Base-by-base conservation (phyloP, 164 flowering plant genomes). In the Cinnamomum chago region DNA sequence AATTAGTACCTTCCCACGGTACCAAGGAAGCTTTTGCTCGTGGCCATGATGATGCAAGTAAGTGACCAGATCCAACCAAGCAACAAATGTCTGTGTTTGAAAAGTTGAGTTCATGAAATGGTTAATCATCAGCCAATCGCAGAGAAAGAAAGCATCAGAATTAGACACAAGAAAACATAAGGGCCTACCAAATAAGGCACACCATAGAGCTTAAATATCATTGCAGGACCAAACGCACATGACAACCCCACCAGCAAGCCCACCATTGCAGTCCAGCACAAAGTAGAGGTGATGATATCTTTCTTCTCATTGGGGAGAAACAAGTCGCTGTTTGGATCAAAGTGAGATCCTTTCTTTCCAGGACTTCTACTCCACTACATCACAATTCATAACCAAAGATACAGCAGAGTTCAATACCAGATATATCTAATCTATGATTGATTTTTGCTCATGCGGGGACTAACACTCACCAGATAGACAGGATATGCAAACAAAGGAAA, bases 261-360 rank as follows among this genome's bases (percentile, higher is more conserved):
- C 60, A 73, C 88, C 99, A 95, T 93, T 58, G 92, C 85, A 1
- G 84, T 64, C 98, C 99, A 95, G 73, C 95, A 89, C 0, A 80
- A 65, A 0, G 97, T 90, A 65, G 99, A 95, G 51, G 89, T 88
- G 58, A 92, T 82, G 62, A 93, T 85, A 77, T 89, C 93, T 22
- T 85, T 85, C 76, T 79, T 88, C 79, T 93, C 98, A 76, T 65
- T 89, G 2, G 94, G 91, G 23, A 74, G 75, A 74, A 95, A 95
- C 85, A 95, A 78, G 72, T 88, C 86, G 47, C 99, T 91, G 73
- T 80, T 79, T 3, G 99, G 98, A 62, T 94, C 67, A 71, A 79
- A 95, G 71, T 95, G 99, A 28, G 99, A 95, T 25, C 99, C 99
- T n/a, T 70, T 73, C 81, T 95, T 95, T 25, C 99, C 98, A 18